Base-by-base conservation (phyloP, 1,284 basidiomycete species). In the Irpex sp. region DNA sequence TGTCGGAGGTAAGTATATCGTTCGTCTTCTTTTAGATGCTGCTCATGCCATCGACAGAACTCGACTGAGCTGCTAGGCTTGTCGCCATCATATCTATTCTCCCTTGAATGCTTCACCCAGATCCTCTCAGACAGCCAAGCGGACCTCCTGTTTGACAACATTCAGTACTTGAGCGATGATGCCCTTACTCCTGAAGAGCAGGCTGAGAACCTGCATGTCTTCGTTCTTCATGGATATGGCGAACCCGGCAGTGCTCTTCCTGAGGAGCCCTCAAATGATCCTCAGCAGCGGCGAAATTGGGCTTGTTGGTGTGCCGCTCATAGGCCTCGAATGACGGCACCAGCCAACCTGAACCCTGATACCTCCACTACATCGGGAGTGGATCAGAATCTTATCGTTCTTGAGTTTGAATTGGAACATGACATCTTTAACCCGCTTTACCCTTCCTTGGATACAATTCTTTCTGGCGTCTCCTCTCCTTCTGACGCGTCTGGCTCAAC, bases 281-380 rank as follows among this genome's bases (percentile, higher is more conserved):
- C 75, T 17, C 69, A 74, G 50, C 74, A 71, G 5, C 79, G 82
- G 51, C 78, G 80, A 15, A 76, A 78, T n/a, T 95, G 93, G 93
- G 87, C 85, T 0, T 93, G 90, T 67, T 95, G 93, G 91, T 93
- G 92, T 68, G 92, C 92, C 0, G 84, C 90, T 0, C 92, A 95
- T 74, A 81, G 89, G 8, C 86, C 86, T 57, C 69, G 71, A 53
- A 69, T 71, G 65, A 63, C 68, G 0, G 67, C 68, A 1, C 68
- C 70, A 2, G 69, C 65, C 15, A 70, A 68, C 43, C 9, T 67
- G 33, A 67, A 60, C 31, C 43, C 33, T 8, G 31, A 33, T 11
- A 39, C 49, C 47, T 61, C 54, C 43, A 55, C 65, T 51, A 46
- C 53, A 4, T 57, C 61, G 11, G 43, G 55, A 70, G 43, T 68